Conservation (phyloP, 169 alveolate genomes). For the Eimeria sp. region DNA sequence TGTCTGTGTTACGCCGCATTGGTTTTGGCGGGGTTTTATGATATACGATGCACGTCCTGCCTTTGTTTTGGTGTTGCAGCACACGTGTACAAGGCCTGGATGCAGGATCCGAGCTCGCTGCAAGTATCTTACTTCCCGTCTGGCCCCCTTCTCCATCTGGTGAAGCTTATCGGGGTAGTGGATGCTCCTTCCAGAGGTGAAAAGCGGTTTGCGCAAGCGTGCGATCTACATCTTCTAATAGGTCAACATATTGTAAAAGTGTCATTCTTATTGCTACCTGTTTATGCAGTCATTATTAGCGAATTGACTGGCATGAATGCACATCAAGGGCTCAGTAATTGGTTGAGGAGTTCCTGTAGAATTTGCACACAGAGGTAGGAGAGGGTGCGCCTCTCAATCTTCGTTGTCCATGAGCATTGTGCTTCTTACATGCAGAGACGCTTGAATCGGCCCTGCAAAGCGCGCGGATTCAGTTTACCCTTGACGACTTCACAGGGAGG, state of each 20-base stretch:
- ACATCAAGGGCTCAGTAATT: background rate
- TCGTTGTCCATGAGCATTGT: background rate
- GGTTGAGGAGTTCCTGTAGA: background rate
- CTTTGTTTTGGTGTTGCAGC: background rate
- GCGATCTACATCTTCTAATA: background rate
- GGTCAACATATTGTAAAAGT: background rate
- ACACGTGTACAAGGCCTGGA: constrained; percentile 55
- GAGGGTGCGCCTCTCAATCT: background rate
- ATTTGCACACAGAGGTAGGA: background rate
- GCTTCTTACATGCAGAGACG: background rate
- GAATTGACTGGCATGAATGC: too few relatives aligned
- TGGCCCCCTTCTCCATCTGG: constrained; percentile 63
- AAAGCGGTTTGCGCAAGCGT: background rate
- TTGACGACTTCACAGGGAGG: constrained; percentile 43
- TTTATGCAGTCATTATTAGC: background rate
- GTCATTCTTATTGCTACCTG: background rate
- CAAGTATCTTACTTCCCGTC: constrained; percentile 32
- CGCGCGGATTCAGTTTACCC: constrained; percentile 39
- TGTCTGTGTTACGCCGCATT: background rate
- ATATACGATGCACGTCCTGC: background rate
- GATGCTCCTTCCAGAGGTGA: constrained; percentile 43
- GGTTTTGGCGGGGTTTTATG: background rate
- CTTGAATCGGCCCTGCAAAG: constrained; percentile 31
- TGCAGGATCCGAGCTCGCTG: constrained; percentile 61
- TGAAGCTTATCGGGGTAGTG: constrained; percentile 40